Base-by-base conservation (phyloP, 805 yeast species). In the Teunomyces gatunensis region DNA sequence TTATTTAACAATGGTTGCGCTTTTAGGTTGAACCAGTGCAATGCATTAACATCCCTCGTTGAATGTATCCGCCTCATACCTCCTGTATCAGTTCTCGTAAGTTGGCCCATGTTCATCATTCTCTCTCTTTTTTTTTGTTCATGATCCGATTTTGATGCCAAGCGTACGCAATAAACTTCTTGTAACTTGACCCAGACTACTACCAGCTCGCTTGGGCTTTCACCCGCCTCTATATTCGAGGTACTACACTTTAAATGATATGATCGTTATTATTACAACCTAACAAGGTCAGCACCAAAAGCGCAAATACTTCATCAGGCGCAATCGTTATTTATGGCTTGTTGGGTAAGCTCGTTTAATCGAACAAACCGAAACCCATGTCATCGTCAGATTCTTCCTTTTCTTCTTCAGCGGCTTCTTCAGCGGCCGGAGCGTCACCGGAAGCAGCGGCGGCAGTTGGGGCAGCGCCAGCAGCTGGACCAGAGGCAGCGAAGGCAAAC, bases 401-500 rank as follows among this genome's bases (percentile, higher is more conserved):
- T 44, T 56, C 61, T 40, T 50, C 60, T 47, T 48, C 57, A 21
- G 46, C 60, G 34, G 50, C 63, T 18, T 49, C 60, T 27, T 54
- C 80, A 55, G 77, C 85, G 58, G 83, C 84, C 59, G 83, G 78
- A 63, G 62, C 75, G 63, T 57, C 64, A 55, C 60, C 56, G 47
- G 64, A 64, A 55, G 65, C 65, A 48, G 66, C 65, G 54, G 62
- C 64, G 47, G 62, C 61, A 51, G 67, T 62, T 47, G 69, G 59
- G 46, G 67, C 66, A 50, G 67, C 45, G 53, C 63, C 61, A 52
- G 74, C 61, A 58, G 76, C 66, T 52, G 75, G 74, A 50, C 71
- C 75, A 59, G 75, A 42, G 49, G 77, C 75, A 53, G 87, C 83
- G 58, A 72, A 66, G 51, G 76, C 70, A 69, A 69, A 72, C 67